These are phyloP conservation scores for Aspergillus fumigatus DNA, from an alignment of 2,329 filamentous ascomycete genomes.

Conservation along the genomic window DNA sequence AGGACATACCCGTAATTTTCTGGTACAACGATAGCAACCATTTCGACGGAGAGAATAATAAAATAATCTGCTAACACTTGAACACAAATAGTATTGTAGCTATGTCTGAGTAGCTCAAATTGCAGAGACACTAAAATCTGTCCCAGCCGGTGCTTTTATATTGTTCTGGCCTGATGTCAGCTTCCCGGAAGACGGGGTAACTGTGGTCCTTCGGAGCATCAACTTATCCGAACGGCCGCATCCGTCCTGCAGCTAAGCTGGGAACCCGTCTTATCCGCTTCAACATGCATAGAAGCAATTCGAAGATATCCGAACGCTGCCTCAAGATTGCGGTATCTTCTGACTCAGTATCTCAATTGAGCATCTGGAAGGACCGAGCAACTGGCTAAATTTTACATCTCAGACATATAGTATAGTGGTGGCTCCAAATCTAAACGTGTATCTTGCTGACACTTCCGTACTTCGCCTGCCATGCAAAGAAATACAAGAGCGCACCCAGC, in stretches of 20 bases:
- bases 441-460: slow-evolving; percentile 71
- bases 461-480: slow-evolving; percentile 98
- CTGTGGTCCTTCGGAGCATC: not conserved
- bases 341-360: not conserved
- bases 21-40: slow-evolving; percentile 42
- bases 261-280: too few relatives aligned
- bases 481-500: slow-evolving; percentile 86
- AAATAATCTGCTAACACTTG: not conserved
- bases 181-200: not conserved
- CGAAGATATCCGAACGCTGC: not conserved
- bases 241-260: not conserved
- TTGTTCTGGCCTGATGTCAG: not conserved
- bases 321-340: not conserved
- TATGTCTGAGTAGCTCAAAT: not conserved
- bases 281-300: too few relatives aligned
- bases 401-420: not conserved
- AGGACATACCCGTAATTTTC: slow-evolving; percentile 46
- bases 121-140: not conserved
- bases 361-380: not conserved
- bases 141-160: not conserved
- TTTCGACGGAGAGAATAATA: slow-evolving; percentile 16
- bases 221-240: not conserved
- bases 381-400: not conserved
- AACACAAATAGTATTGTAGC: not conserved
- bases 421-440: not conserved